These are phyloP conservation scores for Phaeosphaeria sp. DNA, from an alignment of 2,329 filamentous ascomycete species.

Conservation along the genomic window DNA sequence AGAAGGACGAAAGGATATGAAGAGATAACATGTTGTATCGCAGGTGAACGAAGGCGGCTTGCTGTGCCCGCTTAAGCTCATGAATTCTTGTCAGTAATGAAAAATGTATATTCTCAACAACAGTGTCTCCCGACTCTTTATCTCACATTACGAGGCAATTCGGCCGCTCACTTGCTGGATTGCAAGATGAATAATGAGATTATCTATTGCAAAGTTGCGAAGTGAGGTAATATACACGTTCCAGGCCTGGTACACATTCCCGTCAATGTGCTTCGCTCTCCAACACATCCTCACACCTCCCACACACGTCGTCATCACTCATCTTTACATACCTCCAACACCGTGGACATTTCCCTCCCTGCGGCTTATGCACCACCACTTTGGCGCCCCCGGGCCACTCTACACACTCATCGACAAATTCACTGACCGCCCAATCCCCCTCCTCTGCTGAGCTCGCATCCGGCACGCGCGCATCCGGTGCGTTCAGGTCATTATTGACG, in stretches of 20 bases:
- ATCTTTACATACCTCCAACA: slow-evolving; percentile 89
- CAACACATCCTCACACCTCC: slow-evolving; percentile 74
- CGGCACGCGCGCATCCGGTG: neutral
- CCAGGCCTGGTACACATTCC: too few species aligned
- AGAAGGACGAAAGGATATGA: neutral
- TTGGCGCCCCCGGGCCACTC: slow-evolving; percentile 21
- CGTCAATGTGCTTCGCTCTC: too few species aligned
- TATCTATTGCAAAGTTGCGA: too few species aligned
- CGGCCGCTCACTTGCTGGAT: too few species aligned
- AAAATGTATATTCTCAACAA: slow-evolving; percentile 1
- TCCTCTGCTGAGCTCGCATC: neutral
- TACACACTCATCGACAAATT: slow-evolving; percentile 38
- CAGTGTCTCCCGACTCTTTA: neutral
- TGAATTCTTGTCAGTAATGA: slow-evolving; percentile 4
- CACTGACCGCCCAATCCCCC: slow-evolving; percentile 20
- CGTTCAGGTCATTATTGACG: neutral
- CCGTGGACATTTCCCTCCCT: slow-evolving; percentile 74
- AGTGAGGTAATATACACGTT: too few species aligned
- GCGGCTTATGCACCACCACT: slow-evolving; percentile 52
- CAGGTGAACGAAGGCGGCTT: neutral
- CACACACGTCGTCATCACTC: slow-evolving; percentile 71
- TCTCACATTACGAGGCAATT: too few species aligned
- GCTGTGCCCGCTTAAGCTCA: neutral
- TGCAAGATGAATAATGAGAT: too few species aligned
- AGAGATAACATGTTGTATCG: neutral